Base-by-base conservation (phyloP, 176 grass and related monocot species). In the Puya raimondii region DNA sequence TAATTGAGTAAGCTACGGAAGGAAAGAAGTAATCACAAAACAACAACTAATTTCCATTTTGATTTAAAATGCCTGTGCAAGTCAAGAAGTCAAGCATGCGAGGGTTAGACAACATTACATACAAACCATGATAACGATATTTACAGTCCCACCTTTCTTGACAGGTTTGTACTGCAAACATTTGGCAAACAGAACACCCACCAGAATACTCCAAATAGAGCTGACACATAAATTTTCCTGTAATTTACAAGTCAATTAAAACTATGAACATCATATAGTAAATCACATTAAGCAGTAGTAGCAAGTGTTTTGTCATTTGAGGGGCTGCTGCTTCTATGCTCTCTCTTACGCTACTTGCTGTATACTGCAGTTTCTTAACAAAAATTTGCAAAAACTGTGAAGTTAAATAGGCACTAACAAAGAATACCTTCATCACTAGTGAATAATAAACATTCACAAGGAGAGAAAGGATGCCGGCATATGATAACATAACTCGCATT, bases 141-240 rank as follows among this genome's bases (percentile, higher is more conserved):
- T 61, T 59, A 4, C 13, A 25, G 69, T 23, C 29, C 61, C 33
- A 92, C 93, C 93, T 90, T 97, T 97, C 74, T 83, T 92, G 29
- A 92, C 65, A 79, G 77, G 79, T 12, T 83, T 82, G 49, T 85
- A 87, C 67, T 57, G 59, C 59, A 87, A 85, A 29, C 72, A 80
- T 70, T 83, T 92, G 18, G 79, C 77, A 48, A 85, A 50, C 23
- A 79, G 59, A 76, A 56, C 77, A 69, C 80, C 48, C 50, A 83
- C 51, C 11, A 56, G 25, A 82, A 87, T 79, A 49, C 42, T 83
- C 86, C 84, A 92, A 79, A 92, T 78, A 11, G 78, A 89, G 73
- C 71, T 16, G 20, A 87, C 50, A 71, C 61, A 71, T 20, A 87
- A 76, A 42, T 47, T 74, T 9, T 85, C 81, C 86, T 96, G 76